Conservation (phyloP, 2,329 filamentous ascomycete species). For the Paecilomyces sp. region DNA sequence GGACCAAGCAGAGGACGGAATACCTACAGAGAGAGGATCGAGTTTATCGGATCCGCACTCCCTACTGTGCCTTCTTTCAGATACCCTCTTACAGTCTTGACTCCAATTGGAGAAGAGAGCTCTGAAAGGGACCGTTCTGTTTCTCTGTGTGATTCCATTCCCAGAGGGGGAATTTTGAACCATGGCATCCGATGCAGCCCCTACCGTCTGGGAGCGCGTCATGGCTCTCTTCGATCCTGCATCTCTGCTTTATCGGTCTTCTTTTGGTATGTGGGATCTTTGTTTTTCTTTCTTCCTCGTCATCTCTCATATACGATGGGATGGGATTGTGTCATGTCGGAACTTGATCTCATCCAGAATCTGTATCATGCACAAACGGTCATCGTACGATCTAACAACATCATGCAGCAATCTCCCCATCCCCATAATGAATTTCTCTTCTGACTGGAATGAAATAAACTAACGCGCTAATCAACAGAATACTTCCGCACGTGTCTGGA, state of each 20-base stretch:
- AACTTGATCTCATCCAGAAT: too few species aligned
- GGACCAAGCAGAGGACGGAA: too few species aligned
- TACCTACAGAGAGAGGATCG: too few species aligned
- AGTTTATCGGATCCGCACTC: too few species aligned
- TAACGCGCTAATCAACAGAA: slow-evolving; percentile 14
- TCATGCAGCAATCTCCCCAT: too few species aligned
- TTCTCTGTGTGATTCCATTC: neutral
- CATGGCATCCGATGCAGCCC: neutral
- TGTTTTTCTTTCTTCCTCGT: neutral
- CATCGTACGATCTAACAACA: too few species aligned
- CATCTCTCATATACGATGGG: neutral
- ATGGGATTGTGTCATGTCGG: too few species aligned
- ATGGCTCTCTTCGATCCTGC: neutral
- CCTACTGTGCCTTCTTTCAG: too few species aligned
- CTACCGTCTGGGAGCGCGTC: neutral
- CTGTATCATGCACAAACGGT: too few species aligned
- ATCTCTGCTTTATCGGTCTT: neutral
- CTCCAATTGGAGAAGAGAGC: neutral
- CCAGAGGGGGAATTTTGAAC: neutral
- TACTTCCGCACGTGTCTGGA: slow-evolving; percentile 25
- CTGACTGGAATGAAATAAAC: neutral
- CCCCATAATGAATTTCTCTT: too few species aligned
- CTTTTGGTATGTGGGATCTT: slow-evolving; percentile 1
- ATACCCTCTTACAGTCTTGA: too few species aligned
- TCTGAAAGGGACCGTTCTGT: neutral